Evolutionary conservation across 2,329 filamentous ascomycete genomes (phyloP), one percentile per base, ranked within the genome.

Genomic region (Didymella pomorum): DNA sequence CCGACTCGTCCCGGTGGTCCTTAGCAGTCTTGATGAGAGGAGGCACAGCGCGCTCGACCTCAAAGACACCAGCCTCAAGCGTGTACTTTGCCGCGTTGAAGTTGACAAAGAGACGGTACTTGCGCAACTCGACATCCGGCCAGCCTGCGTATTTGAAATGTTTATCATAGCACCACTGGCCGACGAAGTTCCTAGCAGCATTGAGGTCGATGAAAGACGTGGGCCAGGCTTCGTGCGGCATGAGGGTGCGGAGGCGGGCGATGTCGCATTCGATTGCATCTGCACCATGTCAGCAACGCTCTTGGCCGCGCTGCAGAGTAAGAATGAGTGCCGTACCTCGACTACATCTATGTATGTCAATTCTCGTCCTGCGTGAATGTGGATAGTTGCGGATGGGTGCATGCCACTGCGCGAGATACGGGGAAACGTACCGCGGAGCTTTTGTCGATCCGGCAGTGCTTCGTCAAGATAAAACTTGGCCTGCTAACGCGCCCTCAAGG

Each of bases 391-490:
- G 7, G 23, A 25, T 7, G 7, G 23, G 23, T 25, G 23, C 23
- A 25, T 25, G 23, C 23, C 23, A 25, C 14, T 20, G 3, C 10
- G 18, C 1, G 4, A 12, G 29, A 16, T 31, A 2, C 16, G 1
- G 12, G 4, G n/a, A n/a, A 14, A 31, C 29, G 5, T 18, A 58
- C 55, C 28, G 31, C 55, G 23, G 4, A 58, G 44, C 28, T 9
- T 33, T 29, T 42, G 26, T 12, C 52, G 39, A 16, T 64, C 52
- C 0, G 37, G 41, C 18, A 60, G 14, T 2, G 21, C 21, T 14
- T 55, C 29, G n/a, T 57, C 45, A 6, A 63, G 37, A 12, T 58
- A 56, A 37, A 66, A 66, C 29, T 61, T 53, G 4, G 56, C 55
- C 11, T 55, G 26, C 6, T 52, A 6, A 14, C 61, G 56, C 10